Evolutionary conservation across 2,329 filamentous ascomycete genomes (phyloP), one percentile per base, ranked within the genome.

Genomic region (Pyrenochaeta sp.): DNA sequence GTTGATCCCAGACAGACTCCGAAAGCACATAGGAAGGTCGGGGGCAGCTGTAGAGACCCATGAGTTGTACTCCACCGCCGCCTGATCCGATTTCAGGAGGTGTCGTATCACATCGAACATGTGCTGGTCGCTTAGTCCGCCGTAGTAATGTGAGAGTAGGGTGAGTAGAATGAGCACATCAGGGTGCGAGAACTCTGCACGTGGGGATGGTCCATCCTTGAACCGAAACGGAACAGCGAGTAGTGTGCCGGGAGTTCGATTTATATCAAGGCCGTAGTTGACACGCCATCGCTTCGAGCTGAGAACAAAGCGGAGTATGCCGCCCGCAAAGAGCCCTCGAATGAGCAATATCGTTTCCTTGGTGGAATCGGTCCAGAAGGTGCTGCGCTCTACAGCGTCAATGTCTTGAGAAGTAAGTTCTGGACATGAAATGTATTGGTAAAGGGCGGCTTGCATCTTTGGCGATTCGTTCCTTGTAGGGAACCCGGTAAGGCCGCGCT

Each of bases 121-220:
- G 1, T 89, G 80, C 0, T 82, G 68, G 13, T 88, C 71, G 0
- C 54, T 59, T 0, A 91, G 78, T 0, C 89, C 88, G 0, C 77
- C 77, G 49, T 91, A 89, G 65, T 92, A 92, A 65, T 90, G 91
- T 0, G 84, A 82, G 0, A 93, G 75, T 12, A 85, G 88, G 0
- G 89, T 92, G 1, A 92, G 78, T 0, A 87, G 34, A 2, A 92
- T 88, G 0, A 85, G 82, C 0, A 90, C 87, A 64, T 92, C 85
- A 0, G 89, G 88, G 61, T 92, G 89, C 0, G 87, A 86, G 68
- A 85, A 92, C 64, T 92, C 89, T 0, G 88, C 85, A 5, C 86
- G 82, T 0, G 85, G 83, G 0, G 83, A 84, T 0, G 90, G 89
- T 0, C 83, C 79, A 2, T 89, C 90, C 55, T 92, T 91, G 0